Evolutionary conservation across 371 early-diverging fungal species (phyloP), one percentile per base, ranked within the genome.

Genomic region (Mucor indicus): DNA sequence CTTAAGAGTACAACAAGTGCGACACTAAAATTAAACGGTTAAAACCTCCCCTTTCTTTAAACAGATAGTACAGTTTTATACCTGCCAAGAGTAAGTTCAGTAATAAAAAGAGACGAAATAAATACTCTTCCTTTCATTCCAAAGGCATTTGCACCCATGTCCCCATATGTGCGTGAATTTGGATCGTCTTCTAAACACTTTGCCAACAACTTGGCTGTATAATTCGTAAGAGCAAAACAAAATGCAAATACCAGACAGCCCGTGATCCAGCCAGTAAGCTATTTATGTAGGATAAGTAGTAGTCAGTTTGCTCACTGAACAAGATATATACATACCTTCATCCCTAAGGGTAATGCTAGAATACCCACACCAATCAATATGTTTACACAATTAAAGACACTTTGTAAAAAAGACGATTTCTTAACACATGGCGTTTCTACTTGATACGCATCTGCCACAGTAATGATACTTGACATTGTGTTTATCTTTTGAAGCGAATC

Each of bases 81-180:
- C 49, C 76, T 69, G 21, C 82, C 78, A 0, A 82, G 75, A 22
- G 81, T 57, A 19, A 89, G 70, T 56, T 89, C 87, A 16, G 77
- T 44, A 32, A 75, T 56, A 55, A 86, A 85, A 9, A 89, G 30
- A 9, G 61, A 25, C 3, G 64, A 57, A n/a, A 80, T 67, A 15
- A 65, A 31, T 19, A 50, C 49, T 30, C 82, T 64, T 10, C 79
- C 84, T 2, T 57, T 47, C 10, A 60, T 54, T 5, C 86, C 86
- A 65, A 83, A 87, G 0, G 85, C 86, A 36, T 62, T 53, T 20
- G 79, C 74, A 16, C 83, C 86, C 46, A 84, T 72, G 51, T 87
- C 87, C n/a, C 80, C 77, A 60, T 82, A 85, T 0, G 41, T 49
- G 4, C 76, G 75, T 23, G 58, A 63, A 38, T 71, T 62, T 1